phyloP scores from a whole-genome alignment of 805 yeast genomes.

The Metschnikowia continentalis region DNA sequence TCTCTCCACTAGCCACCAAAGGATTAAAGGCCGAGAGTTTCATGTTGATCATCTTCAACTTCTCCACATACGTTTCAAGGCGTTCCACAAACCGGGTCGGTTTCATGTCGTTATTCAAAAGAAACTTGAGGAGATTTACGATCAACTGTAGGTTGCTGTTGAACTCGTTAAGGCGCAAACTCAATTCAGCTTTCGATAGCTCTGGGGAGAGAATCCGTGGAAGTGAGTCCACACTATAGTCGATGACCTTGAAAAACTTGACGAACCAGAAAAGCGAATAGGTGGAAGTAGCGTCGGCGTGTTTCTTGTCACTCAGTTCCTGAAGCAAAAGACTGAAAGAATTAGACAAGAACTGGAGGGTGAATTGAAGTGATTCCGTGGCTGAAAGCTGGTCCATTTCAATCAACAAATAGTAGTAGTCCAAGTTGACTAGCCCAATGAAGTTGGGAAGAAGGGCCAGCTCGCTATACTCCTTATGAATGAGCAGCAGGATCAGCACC shows the following conservation, averaged over 20 bases:
- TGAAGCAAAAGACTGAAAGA: slow-evolving; percentile 33
- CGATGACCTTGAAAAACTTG: slow-evolving; percentile 36
- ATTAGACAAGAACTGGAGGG: slow-evolving; percentile 39
- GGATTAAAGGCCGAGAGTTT: slow-evolving; percentile 21
- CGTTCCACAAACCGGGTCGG: slow-evolving; percentile 9
- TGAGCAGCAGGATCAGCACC: slow-evolving; percentile 23
- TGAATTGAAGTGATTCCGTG: slow-evolving; percentile 37
- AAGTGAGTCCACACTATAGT: slow-evolving; percentile 25
- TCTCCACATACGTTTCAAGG: slow-evolving; percentile 7
- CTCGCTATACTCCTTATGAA: slow-evolving; percentile 25
- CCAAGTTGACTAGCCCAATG: slow-evolving; percentile 32
- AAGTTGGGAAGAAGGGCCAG: slow-evolving; percentile 29
- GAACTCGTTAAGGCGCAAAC: slow-evolving; percentile 28
- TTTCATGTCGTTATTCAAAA: slow-evolving; percentile 12
- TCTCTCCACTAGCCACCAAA: slow-evolving; percentile 14
- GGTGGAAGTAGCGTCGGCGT: slow-evolving; percentile 15
- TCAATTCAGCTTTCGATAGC: slow-evolving; percentile 14
- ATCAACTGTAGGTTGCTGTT: slow-evolving; percentile 31
- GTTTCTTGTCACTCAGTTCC: slow-evolving; percentile 14
- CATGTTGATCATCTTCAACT: slow-evolving; percentile 16
- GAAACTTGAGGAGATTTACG: slow-evolving; percentile 30
- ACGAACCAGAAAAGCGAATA: slow-evolving; percentile 31
- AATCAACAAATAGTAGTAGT: slow-evolving; percentile 36
- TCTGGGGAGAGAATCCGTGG: slow-evolving; percentile 14
- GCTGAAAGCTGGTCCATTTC: slow-evolving; percentile 39